phyloP scores from a whole-genome alignment of 768 basidiomycete genomes.

The Lepiota venenata region DNA sequence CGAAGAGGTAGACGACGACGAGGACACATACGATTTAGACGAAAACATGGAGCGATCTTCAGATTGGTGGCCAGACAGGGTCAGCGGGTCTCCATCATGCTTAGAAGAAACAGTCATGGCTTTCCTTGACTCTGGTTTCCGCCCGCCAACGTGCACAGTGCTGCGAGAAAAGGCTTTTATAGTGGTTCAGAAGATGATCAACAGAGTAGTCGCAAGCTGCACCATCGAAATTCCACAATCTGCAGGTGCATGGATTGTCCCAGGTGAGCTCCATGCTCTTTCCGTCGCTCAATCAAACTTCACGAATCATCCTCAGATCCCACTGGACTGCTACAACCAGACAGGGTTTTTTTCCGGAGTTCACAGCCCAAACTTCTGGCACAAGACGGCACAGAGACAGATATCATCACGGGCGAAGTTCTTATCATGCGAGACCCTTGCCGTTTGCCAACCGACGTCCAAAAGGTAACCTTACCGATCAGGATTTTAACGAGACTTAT shows the following conservation, averaged over 20 bases:
- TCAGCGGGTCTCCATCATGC: slow-evolving; percentile 58
- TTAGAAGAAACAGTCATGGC: slow-evolving; percentile 61
- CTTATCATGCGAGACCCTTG: slow-evolving; percentile 67
- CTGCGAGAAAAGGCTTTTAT: slow-evolving; percentile 52
- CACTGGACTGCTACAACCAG: slow-evolving; percentile 42
- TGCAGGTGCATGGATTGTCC: slow-evolving; percentile 58
- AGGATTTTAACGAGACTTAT: background rate
- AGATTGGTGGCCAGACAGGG: slow-evolving; percentile 69
- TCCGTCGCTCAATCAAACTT: background rate
- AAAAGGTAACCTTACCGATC: slow-evolving; percentile 40
- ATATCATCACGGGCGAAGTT: slow-evolving; percentile 54
- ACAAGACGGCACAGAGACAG: slow-evolving; percentile 40
- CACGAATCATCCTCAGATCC: slow-evolving; percentile 37
- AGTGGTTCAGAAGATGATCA: slow-evolving; percentile 42
- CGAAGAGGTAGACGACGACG: slow-evolving; percentile 34
- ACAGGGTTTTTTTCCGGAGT: slow-evolving; percentile 57
- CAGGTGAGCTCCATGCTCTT: slow-evolving; percentile 32
- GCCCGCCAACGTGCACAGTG: slow-evolving; percentile 42
- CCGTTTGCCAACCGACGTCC: slow-evolving; percentile 64
- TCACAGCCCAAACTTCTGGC: slow-evolving; percentile 39
- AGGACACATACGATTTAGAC: slow-evolving; percentile 28
- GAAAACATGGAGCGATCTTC: slow-evolving; percentile 37
- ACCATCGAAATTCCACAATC: slow-evolving; percentile 55
- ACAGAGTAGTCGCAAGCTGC: slow-evolving; percentile 37
- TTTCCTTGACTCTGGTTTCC: slow-evolving; percentile 59